These are phyloP conservation scores for Apiotrichum sp. DNA, from an alignment of 1,284 basidiomycete species.

Conservation along the genomic window DNA sequence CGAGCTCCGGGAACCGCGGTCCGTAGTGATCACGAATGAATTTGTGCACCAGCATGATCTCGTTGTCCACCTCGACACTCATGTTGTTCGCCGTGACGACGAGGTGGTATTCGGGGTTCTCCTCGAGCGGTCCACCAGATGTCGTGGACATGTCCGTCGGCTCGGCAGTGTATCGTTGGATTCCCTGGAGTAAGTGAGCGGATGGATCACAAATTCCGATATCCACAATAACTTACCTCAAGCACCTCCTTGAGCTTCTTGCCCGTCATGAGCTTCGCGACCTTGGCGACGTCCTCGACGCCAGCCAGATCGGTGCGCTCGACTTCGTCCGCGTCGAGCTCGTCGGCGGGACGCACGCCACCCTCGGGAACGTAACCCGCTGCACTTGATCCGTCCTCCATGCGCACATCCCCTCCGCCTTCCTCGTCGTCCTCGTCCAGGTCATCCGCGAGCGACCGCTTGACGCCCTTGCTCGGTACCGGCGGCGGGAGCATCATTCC, in stretches of 20 bases:
- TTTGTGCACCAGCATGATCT: constrained; percentile 96
- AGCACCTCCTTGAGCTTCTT: constrained; percentile 79
- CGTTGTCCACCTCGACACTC: constrained; percentile 97
- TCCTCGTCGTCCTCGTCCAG: constrained; percentile 14
- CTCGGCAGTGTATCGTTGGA: constrained; percentile 72
- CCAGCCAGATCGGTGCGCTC: constrained; percentile 79
- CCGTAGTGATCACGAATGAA: constrained; percentile 98
- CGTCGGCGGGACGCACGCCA: constrained; percentile 84
- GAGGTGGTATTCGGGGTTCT: constrained; percentile 91
- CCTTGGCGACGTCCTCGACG: constrained; percentile 74
- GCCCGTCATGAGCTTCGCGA: constrained; percentile 82
- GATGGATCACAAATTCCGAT: not conserved
- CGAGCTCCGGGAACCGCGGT: constrained; percentile 92
- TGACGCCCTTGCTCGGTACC: constrained; percentile 2
- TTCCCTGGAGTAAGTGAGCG: constrained; percentile 57
- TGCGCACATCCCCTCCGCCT: constrained; percentile 32
- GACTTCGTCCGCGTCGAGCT: constrained; percentile 86
- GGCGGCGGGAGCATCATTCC: constrained; percentile 12
- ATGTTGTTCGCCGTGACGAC: constrained; percentile 98
- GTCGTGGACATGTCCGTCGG: constrained; percentile 67
- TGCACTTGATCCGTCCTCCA: constrained; percentile 36
- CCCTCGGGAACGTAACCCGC: constrained; percentile 72
- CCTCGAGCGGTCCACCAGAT: constrained; percentile 62
- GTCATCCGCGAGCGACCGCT: constrained; percentile 12
- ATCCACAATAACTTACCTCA: constrained; percentile 52